Evolutionary conservation across 2,329 filamentous ascomycete species (phyloP).

Genomic region (Botrytis deweyae): DNA sequence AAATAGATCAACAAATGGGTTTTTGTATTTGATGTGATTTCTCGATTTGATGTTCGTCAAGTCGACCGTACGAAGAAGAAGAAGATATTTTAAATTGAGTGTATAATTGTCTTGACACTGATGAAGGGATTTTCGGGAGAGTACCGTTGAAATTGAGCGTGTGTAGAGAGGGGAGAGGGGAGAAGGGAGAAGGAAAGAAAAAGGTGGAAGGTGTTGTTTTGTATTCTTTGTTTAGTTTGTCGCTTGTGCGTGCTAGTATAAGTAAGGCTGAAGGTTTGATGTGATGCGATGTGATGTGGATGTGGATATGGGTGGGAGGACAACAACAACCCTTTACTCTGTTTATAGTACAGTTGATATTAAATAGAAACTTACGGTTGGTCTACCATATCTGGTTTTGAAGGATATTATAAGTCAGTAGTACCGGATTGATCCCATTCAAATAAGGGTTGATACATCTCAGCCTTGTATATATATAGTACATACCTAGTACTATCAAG

Average conservation of each 20-base stretch:
- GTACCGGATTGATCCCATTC: neutral
- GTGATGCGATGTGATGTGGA: neutral
- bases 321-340: neutral
- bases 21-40: neutral
- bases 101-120: conserved; percentile 28
- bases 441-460: neutral
- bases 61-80: conserved; percentile 19
- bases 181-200: neutral
- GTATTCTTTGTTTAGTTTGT: neutral
- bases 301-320: neutral
- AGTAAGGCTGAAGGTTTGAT: neutral
- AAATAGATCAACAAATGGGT: neutral
- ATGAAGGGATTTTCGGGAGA: conserved; percentile 24
- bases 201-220: conserved; percentile 10
- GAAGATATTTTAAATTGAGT: conserved; percentile 19
- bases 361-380: neutral
- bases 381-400: neutral
- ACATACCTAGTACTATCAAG: neutral
- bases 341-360: neutral
- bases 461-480: neutral
- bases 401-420: no score
- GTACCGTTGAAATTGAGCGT: conserved; percentile 29
- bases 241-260: neutral
- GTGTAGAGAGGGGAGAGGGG: conserved; percentile 3
- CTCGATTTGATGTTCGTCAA: neutral